These are phyloP conservation scores for Mycena haematopus DNA, from an alignment of 768 basidiomycete genomes.

Conservation along the genomic window DNA sequence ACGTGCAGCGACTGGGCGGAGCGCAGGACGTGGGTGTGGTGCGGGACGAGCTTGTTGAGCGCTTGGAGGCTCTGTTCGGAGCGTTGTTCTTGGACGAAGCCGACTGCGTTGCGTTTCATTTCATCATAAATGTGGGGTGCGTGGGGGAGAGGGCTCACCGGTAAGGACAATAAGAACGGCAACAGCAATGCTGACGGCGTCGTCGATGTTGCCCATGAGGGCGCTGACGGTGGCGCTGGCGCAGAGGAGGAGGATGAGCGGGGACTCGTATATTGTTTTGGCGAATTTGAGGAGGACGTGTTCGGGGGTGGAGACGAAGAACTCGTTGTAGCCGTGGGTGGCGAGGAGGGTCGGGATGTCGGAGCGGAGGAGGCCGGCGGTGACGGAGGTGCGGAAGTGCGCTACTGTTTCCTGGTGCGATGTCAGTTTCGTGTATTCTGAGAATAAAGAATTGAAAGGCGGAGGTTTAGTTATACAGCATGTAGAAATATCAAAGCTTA, in stretches of 20 bases:
- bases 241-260: slow-evolving; percentile 87
- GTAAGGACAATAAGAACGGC: slow-evolving; percentile 94
- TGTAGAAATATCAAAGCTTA: no score
- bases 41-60: slow-evolving; percentile 95
- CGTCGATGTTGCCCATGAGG: slow-evolving; percentile 94
- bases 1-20: slow-evolving; percentile 75
- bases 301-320: slow-evolving; percentile 83
- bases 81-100: slow-evolving; percentile 93
- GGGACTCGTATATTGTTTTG: slow-evolving; percentile 95
- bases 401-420: slow-evolving; percentile 70
- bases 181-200: slow-evolving; percentile 90
- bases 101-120: slow-evolving; percentile 74
- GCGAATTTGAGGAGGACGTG: slow-evolving; percentile 86
- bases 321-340: slow-evolving; percentile 91
- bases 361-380: slow-evolving; percentile 65
- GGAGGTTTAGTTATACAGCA: no score
- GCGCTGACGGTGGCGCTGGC: slow-evolving; percentile 90
- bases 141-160: slow-evolving; percentile 54
- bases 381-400: slow-evolving; percentile 69
- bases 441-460: no score
- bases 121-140: slow-evolving; percentile 1
- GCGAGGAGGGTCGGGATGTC: slow-evolving; percentile 69
- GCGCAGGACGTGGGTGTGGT: slow-evolving; percentile 92
- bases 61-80: slow-evolving; percentile 96
- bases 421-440: slow-evolving; percentile 1